Base-by-base conservation (phyloP, 1,284 basidiomycete species). In the Leccinum angustisporum region DNA sequence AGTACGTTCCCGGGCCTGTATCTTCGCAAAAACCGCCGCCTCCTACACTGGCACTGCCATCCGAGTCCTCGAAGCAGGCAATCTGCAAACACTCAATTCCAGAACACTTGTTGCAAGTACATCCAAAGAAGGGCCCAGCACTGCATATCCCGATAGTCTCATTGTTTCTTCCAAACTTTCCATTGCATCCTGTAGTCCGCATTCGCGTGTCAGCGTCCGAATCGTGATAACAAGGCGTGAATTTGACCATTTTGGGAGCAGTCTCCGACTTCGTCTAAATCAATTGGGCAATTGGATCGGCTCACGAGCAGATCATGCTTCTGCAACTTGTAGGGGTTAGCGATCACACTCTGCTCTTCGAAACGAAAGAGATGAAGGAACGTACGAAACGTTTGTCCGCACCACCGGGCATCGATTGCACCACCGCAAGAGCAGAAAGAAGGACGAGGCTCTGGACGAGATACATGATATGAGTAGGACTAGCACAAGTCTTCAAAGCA, bases 361-460 rank as follows among this genome's bases (percentile, higher is more conserved):
- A 16, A 21, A 7, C 31, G 6, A 2, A 7, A 7, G 33, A 31
- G 14, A 25, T 1, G n/a, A 53, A 5, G 18, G 18, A 16, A 57
- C 65, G 6, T 58, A 67, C 62, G 30, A 16, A 14, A 3, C 48
- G 57, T 61, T 4, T 50, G 40, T 53, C n/a, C 14, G 54, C 40
- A 25, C 21, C 38, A 13, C 34, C 13, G 34, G 50, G 51, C 13
- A 11, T 58, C 30, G 61, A 53, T 1, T 60, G 53, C 38, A 36
- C 63, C 11, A 54, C 4, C 52, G 54, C 34, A 2, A 25, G 34
- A 9, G 57, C 43, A 48, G 58, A 52, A n/a, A 66, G 27, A 33
- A 46, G 18, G 54, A 57, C 5, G 18, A 64, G 46, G 16, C 13
- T 60, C 51, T 57, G 43, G 30, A 38, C 3, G 43, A 58, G 43